phyloP scores from a whole-genome alignment of 257 asterid species.

The Nicotiana noctiflora region DNA sequence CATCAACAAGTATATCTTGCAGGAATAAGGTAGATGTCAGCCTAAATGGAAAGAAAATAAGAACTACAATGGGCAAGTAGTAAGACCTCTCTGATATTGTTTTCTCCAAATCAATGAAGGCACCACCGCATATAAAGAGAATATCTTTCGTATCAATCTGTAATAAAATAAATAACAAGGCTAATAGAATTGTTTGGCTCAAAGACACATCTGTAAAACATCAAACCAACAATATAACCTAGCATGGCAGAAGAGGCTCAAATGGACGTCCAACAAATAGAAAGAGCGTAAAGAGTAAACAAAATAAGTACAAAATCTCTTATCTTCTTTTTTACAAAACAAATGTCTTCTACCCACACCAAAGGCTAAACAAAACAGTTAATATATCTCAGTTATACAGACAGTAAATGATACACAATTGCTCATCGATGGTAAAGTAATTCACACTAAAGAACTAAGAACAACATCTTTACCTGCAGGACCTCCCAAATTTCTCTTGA shows the following conservation, averaged over 20 bases:
- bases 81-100: conserved; percentile 92
- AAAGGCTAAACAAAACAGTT: neutral
- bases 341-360: neutral
- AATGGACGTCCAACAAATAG: neutral
- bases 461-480: neutral
- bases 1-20: conserved; percentile 14
- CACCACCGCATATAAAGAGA: conserved; percentile 98
- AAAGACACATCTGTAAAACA: neutral
- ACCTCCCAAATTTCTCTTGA: neutral
- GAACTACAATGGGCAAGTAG: neutral
- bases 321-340: neutral
- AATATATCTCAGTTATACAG: neutral
- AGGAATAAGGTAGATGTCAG: neutral
- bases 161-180: neutral
- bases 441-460: neutral
- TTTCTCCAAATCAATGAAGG: conserved; percentile 94
- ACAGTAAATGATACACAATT: neutral
- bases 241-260: neutral
- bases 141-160: conserved; percentile 99
- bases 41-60: neutral
- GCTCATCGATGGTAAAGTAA: neutral
- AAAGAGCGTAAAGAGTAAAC: neutral
- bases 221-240: neutral
- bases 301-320: neutral
- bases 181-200: neutral